Base-by-base conservation (phyloP, 352 stramenopile genomes). In the Thraustotheca clavata region DNA sequence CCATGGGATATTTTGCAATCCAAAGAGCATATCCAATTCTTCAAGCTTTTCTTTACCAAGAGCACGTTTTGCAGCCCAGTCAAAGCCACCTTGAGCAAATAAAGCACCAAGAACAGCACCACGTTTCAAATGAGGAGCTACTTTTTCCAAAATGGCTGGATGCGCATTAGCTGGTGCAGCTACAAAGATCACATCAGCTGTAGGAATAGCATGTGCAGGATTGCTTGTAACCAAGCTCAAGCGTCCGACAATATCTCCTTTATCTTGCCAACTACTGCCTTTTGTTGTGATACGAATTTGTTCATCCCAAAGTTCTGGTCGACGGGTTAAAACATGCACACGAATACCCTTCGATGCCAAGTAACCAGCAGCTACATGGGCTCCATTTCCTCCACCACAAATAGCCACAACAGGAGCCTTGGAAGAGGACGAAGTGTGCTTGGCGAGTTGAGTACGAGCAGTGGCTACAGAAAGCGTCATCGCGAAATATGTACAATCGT, bases 1-100 rank as follows among this genome's bases (percentile, higher is more conserved):
- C 89, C 89, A 97, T 47, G 89, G 89, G 67, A 97, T 97, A 79
- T 97, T 97, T 67, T 97, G 89, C 32, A 97, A 73, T 60, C 89
- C 89, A 61, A 97, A 96, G 57, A 97, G 79, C 79, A 63, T 62
- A 16, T 61, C 48, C 49, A 76, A 67, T 34, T 67, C 39, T n/a
- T 50, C 57, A 22, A 77, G 49, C 43, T 59, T 46, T 36, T 75
- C 63, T 8, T 80, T 70, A 20, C 86, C 87, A 7, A 97, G 80
- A 26, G 85, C 82, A 69, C 94, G 92, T 76, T 91, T 94, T 26
- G 75, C 86, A 1, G 89, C 89, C 89, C 89, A 97, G 67, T 97
- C 89, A 40, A 97, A 97, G 32, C 89, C 88, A n/a, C 87, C 88
- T 60, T 97, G 89, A 16, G 87, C 89, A 57, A 96, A 97, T 4